phyloP scores from a whole-genome alignment of 169 alveolate genomes.

The Theileria annulata region DNA sequence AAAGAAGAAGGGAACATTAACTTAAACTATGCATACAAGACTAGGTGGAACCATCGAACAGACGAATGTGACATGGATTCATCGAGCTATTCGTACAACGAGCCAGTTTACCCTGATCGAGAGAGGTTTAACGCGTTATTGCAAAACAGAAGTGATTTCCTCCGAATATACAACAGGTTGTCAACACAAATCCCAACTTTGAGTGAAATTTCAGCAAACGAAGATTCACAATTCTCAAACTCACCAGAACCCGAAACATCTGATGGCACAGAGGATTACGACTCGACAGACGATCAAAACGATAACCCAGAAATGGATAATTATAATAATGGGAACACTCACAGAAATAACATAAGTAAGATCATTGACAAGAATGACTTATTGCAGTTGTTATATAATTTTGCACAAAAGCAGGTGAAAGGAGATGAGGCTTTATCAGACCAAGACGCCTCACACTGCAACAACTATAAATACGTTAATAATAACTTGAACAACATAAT shows the following conservation, averaged over 20 bases:
- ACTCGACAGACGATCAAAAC: not conserved
- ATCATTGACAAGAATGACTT: not conserved
- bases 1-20: conserved; percentile 45
- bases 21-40: conserved; percentile 42
- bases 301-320: not conserved
- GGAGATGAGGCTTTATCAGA: not conserved
- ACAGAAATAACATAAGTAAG: not conserved
- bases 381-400: not conserved
- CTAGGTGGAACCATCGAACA: conserved; percentile 30
- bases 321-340: not conserved
- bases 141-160: not conserved
- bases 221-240: not conserved
- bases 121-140: not conserved
- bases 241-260: not conserved
- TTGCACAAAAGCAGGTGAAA: not conserved
- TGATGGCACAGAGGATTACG: not conserved
- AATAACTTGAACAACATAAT: not conserved
- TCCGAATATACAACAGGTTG: conserved; percentile 4
- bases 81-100: not conserved
- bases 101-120: not conserved
- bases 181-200: not conserved
- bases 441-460: not conserved
- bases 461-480: not conserved
- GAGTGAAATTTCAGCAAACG: not conserved
- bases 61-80: conserved; percentile 5